phyloP scores from a whole-genome alignment of 2,329 filamentous ascomycete species.

The Epicoccum nigrum region DNA sequence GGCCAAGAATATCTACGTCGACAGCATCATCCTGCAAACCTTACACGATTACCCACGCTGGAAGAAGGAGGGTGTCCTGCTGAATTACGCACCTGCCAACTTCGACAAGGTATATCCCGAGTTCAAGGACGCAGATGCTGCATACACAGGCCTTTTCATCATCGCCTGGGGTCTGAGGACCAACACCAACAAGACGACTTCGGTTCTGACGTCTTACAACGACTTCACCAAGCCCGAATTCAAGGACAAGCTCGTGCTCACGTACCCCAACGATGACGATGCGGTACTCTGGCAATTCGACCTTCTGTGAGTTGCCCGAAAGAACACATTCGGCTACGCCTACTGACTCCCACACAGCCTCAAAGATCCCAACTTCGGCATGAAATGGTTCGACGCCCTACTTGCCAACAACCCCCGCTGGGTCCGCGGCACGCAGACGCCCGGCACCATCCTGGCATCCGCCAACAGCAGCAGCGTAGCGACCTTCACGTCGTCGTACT shows the following conservation, averaged over 20 bases:
- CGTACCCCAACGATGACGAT: slow-evolving; percentile 65
- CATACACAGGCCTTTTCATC: slow-evolving; percentile 53
- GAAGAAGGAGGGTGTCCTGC: slow-evolving; percentile 54
- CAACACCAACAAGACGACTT: slow-evolving; percentile 43
- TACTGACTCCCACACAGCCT: slow-evolving; percentile 20
- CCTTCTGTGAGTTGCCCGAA: slow-evolving; percentile 45
- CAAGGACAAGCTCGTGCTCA: slow-evolving; percentile 61
- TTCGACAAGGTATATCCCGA: slow-evolving; percentile 53
- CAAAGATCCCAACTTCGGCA: slow-evolving; percentile 47
- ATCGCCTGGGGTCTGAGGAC: slow-evolving; percentile 46
- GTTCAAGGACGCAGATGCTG: slow-evolving; percentile 53
- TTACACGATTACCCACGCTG: slow-evolving; percentile 60
- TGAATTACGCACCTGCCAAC: slow-evolving; percentile 57
- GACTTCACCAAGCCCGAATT: slow-evolving; percentile 57
- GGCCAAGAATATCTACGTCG: slow-evolving; percentile 41
- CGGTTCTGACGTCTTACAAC: slow-evolving; percentile 48
- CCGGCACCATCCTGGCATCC: slow-evolving; percentile 43
- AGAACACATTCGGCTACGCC: background rate
- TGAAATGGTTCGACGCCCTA: slow-evolving; percentile 56
- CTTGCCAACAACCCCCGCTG: slow-evolving; percentile 58
- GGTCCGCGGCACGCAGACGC: slow-evolving; percentile 60
- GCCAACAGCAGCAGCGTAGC: slow-evolving; percentile 29
- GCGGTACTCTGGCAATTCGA: slow-evolving; percentile 60
- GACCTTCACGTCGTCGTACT: slow-evolving; percentile 23
- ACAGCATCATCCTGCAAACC: slow-evolving; percentile 58